Conservation (phyloP, 148 eudicot species). For the Mesembryanthemum crystallinum region DNA sequence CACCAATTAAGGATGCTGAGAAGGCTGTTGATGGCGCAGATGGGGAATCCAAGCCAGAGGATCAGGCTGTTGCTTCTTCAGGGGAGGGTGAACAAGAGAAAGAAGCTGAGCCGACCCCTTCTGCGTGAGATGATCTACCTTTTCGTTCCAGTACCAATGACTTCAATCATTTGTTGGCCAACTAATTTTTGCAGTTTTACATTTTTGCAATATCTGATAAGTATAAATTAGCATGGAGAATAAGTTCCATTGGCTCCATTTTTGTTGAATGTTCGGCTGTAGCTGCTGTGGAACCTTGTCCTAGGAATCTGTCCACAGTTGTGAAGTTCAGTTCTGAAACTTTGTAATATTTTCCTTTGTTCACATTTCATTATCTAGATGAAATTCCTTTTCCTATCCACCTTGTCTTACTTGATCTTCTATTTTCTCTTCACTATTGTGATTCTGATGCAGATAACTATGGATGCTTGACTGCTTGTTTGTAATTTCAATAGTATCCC, state of each 20-base stretch:
- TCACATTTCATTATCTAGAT: no score
- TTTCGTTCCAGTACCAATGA: neutral
- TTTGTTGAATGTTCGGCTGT: no score
- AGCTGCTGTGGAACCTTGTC: no score
- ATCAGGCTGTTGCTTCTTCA: neutral
- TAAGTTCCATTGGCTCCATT: neutral
- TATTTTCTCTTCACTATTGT: no score
- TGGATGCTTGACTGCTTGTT: no score
- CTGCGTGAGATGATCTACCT: slow-evolving; percentile 3
- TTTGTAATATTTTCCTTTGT: no score
- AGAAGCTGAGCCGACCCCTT: slow-evolving; percentile 13
- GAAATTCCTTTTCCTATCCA: no score
- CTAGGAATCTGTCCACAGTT: no score
- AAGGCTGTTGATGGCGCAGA: neutral
- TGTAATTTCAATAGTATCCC: no score
- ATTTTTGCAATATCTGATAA: neutral
- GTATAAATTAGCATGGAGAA: neutral
- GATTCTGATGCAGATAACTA: no score
- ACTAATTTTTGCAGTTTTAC: neutral
- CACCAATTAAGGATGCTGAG: slow-evolving; percentile 13
- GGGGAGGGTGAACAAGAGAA: slow-evolving; percentile 11
- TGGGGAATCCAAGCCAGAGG: slow-evolving; percentile 2
- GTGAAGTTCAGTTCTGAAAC: no score
- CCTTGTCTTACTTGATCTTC: no score
- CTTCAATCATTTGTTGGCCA: neutral